These are phyloP conservation scores for Podila verticillata DNA, from an alignment of 192 early-diverging fungal species.

Conservation along the genomic window DNA sequence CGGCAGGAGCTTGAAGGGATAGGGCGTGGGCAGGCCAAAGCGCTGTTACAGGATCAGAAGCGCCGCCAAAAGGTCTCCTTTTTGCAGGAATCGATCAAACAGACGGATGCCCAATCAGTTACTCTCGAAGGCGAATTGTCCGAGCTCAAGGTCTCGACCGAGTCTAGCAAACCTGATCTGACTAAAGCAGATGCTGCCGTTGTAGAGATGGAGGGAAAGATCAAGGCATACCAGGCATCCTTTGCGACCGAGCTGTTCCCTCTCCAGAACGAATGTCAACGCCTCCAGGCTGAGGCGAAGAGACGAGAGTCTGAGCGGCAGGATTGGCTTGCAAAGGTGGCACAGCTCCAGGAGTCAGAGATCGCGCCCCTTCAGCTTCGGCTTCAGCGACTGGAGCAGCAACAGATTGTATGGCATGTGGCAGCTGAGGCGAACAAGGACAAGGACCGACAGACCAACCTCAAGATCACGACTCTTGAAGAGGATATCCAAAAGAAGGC, in stretches of 20 bases:
- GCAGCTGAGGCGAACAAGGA: conserved; percentile 42
- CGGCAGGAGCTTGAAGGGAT: conserved; percentile 45
- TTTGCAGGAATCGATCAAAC: conserved; percentile 49
- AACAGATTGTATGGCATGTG: conserved; percentile 45
- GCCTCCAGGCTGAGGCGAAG: conserved; percentile 30
- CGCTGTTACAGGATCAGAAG: conserved; percentile 45
- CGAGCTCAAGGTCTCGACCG: conserved; percentile 4
- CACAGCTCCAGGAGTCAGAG: conserved; percentile 25
- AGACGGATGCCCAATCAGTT: conserved; percentile 20
- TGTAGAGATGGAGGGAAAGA: conserved; percentile 9
- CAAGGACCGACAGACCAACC: conserved; percentile 27
- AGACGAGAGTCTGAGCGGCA: conserved; percentile 16
- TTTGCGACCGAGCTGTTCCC: conserved; percentile 16
- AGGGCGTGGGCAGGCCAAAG: conserved; percentile 42
- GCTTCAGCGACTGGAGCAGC: conserved; percentile 45
- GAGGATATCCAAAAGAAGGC: conserved; percentile 27
- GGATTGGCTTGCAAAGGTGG: conserved; percentile 20
- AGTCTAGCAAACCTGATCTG: conserved; percentile 1
- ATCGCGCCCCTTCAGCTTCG: conserved; percentile 39
- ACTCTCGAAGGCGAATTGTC: conserved; percentile 12
- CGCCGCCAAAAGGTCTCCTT: conserved; percentile 45
- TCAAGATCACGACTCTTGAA: conserved; percentile 17
- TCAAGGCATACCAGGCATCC: conserved; percentile 9
- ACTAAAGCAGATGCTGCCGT: conserved; percentile 2
- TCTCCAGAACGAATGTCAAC: conserved; percentile 22